Base-by-base conservation (phyloP, 2,329 filamentous ascomycete genomes). In the Ophiognomonia clavigignenti-juglandacearum region DNA sequence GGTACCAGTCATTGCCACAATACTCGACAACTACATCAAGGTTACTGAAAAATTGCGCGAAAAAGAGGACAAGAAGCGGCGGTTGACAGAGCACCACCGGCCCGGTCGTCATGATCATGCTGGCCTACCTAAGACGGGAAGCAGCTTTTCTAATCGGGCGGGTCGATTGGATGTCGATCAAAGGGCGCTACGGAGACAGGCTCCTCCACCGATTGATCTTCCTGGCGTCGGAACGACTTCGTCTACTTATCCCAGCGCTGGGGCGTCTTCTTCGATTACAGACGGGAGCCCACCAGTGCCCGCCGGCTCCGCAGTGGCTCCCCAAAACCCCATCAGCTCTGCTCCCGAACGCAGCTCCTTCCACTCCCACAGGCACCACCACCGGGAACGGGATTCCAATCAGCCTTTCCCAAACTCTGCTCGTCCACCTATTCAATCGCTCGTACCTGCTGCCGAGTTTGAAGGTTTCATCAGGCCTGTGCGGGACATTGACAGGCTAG, bases 1-100 rank as follows among this genome's bases (percentile, higher is more conserved):
- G 88, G 93, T 98, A 4, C 93, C 93, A 2, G 93, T 98, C 59
- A 96, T 98, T 59, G 93, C 93, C 46, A 97, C 93, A 39, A 96
- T 98, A 45, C 82, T 98, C 51, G 90, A 96, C 70, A 97, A 97
- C 68, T 98, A 98, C 69, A 92, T 96, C 71, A 90, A 95, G 63
- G 89, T 96, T 51, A 84, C 96, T 55, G 92, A 97, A 59, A 92
- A 90, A 67, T 88, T 87, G 63, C 85, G 88, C 53, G 88, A 93
- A 63, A 88, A 88, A 69, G 81, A 96, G 62, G 78, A 82, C 45
- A 93, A 95, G 60, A 76, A 82, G 59, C 87, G 88, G 59, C 76
- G 82, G 57, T 72, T 77, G 31, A 69, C 73, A 40, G 73, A 78
- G 31, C 71, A 76, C 54, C 63, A 70, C 40, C 73, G 76, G 38